Evolutionary conservation across 1,284 basidiomycete species (phyloP).

Genomic region (Lignosus rhinocerotis): DNA sequence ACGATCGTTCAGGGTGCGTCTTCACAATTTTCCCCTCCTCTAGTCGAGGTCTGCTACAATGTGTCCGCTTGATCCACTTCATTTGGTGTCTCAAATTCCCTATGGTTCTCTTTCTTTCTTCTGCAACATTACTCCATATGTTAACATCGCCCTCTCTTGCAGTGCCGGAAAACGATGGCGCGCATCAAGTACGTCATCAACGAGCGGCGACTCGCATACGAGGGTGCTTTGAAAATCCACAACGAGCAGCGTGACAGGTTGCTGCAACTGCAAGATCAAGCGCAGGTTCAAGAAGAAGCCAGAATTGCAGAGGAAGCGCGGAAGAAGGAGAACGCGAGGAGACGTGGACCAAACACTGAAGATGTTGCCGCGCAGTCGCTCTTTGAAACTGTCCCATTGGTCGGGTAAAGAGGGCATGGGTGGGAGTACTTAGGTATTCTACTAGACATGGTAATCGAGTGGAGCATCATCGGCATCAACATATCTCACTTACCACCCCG

Average conservation of each 20-base stretch:
- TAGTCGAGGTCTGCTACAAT: no score
- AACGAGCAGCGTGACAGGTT: conserved; percentile 31
- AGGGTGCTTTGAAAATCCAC: conserved; percentile 56
- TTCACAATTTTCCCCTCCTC: neutral
- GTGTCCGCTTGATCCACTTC: no score
- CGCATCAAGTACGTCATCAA: conserved; percentile 93
- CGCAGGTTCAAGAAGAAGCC: conserved; percentile 18
- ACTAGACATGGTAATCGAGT: conserved; percentile 17
- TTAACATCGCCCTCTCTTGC: neutral
- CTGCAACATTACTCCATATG: neutral
- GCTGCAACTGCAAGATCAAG: conserved; percentile 13
- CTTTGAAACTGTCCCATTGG: conserved; percentile 25
- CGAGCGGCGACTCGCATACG: conserved; percentile 86
- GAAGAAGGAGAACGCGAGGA: conserved; percentile 24
- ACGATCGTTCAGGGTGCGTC: conserved; percentile 20
- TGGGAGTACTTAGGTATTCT: conserved; percentile 1
- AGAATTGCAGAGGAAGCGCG: conserved; percentile 26
- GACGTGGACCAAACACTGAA: conserved; percentile 23
- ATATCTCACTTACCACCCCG: no score
- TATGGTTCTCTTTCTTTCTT: neutral
- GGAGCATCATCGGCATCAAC: no score
- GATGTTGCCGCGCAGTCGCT: conserved; percentile 29
- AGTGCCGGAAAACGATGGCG: conserved; percentile 97
- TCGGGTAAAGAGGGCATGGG: neutral
- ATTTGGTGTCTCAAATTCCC: neutral